phyloP scores from a whole-genome alignment of 306 rosid species.

The Cucumis hystrix region DNA sequence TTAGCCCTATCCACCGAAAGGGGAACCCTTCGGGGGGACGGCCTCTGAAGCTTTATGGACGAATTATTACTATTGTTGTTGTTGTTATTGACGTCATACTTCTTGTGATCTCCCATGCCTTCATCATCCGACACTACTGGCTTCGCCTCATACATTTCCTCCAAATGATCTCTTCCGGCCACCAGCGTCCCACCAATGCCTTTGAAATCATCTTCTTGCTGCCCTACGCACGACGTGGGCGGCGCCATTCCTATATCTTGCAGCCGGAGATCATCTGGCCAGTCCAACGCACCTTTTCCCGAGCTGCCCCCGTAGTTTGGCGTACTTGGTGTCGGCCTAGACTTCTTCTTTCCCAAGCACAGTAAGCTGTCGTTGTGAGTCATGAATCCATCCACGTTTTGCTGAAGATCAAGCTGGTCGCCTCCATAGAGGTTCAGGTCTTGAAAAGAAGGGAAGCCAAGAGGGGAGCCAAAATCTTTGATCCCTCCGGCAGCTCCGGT shows the following conservation, averaged over 20 bases:
- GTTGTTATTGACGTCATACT: neutral
- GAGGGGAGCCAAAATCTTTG: constrained; percentile 62
- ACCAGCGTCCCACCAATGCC: neutral
- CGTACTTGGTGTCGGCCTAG: neutral
- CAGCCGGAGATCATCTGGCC: constrained; percentile 84
- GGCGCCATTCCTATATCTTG: constrained; percentile 35
- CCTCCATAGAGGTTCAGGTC: constrained; percentile 76
- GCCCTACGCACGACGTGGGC: neutral
- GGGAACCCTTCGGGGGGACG: neutral
- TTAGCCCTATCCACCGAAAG: neutral
- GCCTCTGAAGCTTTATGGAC: neutral
- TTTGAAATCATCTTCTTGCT: neutral
- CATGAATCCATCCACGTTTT: constrained; percentile 20
- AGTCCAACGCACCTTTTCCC: constrained; percentile 77
- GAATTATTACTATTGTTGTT: neutral
- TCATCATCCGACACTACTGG: neutral
- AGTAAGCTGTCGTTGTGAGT: constrained; percentile 23
- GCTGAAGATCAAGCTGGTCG: constrained; percentile 47
- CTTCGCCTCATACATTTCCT: neutral
- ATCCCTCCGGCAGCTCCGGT: neutral
- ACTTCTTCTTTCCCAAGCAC: constrained; percentile 48
- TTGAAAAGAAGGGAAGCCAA: constrained; percentile 75
- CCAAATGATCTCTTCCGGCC: neutral
- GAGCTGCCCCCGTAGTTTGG: constrained; percentile 12
- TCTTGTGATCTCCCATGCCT: neutral